Base-by-base conservation (phyloP, 2,329 filamentous ascomycete genomes). In the Cercospora brassicicola region DNA sequence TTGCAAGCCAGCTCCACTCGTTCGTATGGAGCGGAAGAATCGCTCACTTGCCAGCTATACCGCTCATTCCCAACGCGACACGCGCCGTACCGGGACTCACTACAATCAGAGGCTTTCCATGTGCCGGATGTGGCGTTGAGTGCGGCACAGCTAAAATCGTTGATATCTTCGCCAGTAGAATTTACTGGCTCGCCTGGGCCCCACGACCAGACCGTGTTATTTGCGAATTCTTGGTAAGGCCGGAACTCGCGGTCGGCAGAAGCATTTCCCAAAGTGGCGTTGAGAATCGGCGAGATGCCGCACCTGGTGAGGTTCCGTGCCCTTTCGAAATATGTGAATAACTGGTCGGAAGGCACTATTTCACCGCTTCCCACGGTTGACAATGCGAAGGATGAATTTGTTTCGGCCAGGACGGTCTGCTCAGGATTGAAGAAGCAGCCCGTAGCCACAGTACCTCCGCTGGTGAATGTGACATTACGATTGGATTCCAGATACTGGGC, bases 161-260 rank as follows among this genome's bases (percentile, higher is more conserved):
- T 59, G 5, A 76, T 70, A 26, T 64, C 68, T 7, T 73, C 68
- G 9, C 74, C 70, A 3, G 81, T 81, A 39, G 77, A 78, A 67
- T 86, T 87, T 33, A 77, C 73, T 0, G 89, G 89, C 75, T 90
- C 82, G 10, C 82, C 82, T 0, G 81, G 76, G 1, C 83, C 85
- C 87, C 88, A 91, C 20, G 86, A 84, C 87, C 89, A 90, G 9
- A 87, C 80, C 0, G 84, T 80, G 11, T 81, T 82, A 55, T 83
- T 78, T 1, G 83, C 83, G 67, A 85, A 83, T 59, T 82, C 81
- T 67, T 82, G 80, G 74, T 90, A 89, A 4, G 82, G 81, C 9
- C 74, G 69, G 31, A 81, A 75, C 66, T 85, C 79, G 55, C 77
- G 72, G 67, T 84, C 81, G 8, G 87, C 87, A 9, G 86, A 87